phyloP scores from a whole-genome alignment of 2,329 filamentous ascomycete species.

The Fusarium succisae region DNA sequence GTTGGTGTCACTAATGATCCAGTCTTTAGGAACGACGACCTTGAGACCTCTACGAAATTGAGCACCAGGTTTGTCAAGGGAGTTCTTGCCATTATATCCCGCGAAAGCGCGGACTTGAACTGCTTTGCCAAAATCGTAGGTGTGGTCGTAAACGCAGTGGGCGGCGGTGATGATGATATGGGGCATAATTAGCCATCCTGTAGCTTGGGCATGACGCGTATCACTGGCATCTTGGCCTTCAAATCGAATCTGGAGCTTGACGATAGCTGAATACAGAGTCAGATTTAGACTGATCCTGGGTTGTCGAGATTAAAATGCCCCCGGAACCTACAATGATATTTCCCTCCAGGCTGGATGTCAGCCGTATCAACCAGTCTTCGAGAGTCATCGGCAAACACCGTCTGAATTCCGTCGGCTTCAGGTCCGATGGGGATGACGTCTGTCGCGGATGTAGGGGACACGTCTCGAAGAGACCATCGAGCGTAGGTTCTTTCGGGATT shows the following conservation, averaged over 20 bases:
- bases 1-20: not conserved
- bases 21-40: not conserved
- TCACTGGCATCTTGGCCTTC: not conserved
- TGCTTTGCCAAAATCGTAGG: not conserved
- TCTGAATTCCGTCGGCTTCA: not conserved
- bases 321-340: not conserved
- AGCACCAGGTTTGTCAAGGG: not conserved
- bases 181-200: not conserved
- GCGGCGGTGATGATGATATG: not conserved
- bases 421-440: not conserved
- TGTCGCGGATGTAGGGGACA: accelerated
- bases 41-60: not conserved
- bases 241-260: not conserved
- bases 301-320: accelerated
- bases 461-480: not conserved
- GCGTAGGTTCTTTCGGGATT: not conserved
- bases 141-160: not conserved
- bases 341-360: not conserved
- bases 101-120: not conserved
- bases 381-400: not conserved
- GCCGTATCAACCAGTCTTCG: not conserved
- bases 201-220: not conserved
- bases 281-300: accelerated
- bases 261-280: not conserved
- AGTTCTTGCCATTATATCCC: not conserved